Base-by-base conservation (phyloP, 129 eudicot species). In the Apium graveolens region DNA sequence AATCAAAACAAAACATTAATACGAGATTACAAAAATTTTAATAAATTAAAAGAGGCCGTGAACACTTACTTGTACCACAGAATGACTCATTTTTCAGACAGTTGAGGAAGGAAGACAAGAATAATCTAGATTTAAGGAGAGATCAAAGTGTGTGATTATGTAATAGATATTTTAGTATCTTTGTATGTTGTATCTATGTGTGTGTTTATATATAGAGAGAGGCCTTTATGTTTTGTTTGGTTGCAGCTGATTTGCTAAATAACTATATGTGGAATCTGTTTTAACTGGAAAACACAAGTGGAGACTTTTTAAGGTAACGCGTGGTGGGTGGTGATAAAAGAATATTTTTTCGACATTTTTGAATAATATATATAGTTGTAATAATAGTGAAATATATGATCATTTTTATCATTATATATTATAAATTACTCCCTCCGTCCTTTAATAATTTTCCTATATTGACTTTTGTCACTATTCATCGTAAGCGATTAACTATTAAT, bases 11-110 rank as follows among this genome's bases (percentile, higher is more conserved):
- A 75, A 13, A 38, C 8, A 46, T 31, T 26, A 71, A 26, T 18
- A 31, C 34, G 11, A 75, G 21, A 29, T 24, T 65, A 3, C 11
- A 44, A 44, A 13, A 53, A 21, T 12, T 2, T 26, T 2, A 21
- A 5, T 1, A 42, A 35, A 78, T 43, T 51, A 39, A 41, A 21
- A 42, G 29, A 42, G 34, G 53, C 34, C 42, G n/a, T 27, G 16
- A 34, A 31, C 20, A 70, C 83, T 81, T 79, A 90, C 96, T 82
- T 90, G 96, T 29, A 84, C 81, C 44, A 90, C 72, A 57, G 96
- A 90, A 55, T 80, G 79, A 79, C 84, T 87, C 96, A 88, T 90
- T 71, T 80, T 85, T 32, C 21, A 16, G 73, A 29, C 24, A 38
- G 46, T 21, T 26, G n/a, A 11, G 16, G 8, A 21, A 45, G 49